Base-by-base conservation (phyloP, 2,329 filamentous ascomycete species). In the Raffaelea ambrosiae region DNA sequence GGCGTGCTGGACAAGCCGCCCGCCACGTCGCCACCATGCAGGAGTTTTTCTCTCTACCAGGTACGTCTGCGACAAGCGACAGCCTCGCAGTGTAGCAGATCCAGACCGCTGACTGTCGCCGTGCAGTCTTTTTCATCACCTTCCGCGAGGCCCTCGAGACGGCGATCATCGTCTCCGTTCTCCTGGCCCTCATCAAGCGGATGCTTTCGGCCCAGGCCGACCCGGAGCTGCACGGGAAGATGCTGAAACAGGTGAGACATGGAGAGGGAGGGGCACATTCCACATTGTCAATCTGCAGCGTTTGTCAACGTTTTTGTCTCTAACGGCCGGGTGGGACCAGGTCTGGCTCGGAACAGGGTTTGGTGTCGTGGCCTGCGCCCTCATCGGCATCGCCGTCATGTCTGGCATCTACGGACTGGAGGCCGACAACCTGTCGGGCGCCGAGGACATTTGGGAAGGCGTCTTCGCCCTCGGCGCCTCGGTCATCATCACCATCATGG, bases 101-200 rank as follows among this genome's bases (percentile, higher is more conserved):
- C n/a, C n/a, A n/a, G n/a, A 14, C 22, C 36, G 5, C 16, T 26
- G 16, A 14, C 10, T n/a, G n/a, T n/a, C 22, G 26, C 14, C 39
- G 88, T 20, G 83, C 83, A 55, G 81, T 95, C 49, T 95, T 95
- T 69, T 89, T 95, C 69, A 86, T 95, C 63, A 83, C 87, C 66
- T 93, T 95, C 63, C 81, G 88, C 60, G 88, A 95, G 69, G 81
- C 82, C 38, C 70, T 95, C 40, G 88, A 95, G 70, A 86, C 84
- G 0, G 83, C 78, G 59, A 88, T 95, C 59, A 87, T 94, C 57
- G 83, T 94, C 52, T 91, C 88, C 0, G 84, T 94, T 18, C 71
- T 95, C 38, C 76, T 94, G 35, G 80, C 88, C n/a, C 93, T 91
- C 61, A 70, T 94, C 48, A 91, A 90, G 63, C 85, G 93, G 63